These are phyloP conservation scores for Colletotrichum coccodes DNA, from an alignment of 2,329 filamentous ascomycete species.

Conservation along the genomic window DNA sequence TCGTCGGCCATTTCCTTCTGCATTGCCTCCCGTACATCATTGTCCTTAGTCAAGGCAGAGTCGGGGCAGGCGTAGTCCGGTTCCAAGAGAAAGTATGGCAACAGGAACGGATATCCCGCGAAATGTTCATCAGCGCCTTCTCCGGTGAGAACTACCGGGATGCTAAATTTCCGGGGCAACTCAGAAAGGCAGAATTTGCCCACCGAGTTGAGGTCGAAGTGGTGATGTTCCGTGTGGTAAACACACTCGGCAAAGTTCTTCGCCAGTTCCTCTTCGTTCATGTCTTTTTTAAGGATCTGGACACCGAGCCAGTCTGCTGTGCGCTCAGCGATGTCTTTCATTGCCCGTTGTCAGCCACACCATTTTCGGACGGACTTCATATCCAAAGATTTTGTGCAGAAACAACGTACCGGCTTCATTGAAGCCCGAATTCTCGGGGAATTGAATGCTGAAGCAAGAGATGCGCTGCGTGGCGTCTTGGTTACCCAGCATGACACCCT, in stretches of 20 bases:
- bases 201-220: slow-evolving; percentile 61
- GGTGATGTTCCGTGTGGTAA: slow-evolving; percentile 45
- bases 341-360: neutral
- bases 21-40: slow-evolving; percentile 6
- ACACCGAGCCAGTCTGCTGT: slow-evolving; percentile 46
- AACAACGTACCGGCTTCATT: slow-evolving; percentile 55
- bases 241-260: slow-evolving; percentile 41
- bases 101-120: slow-evolving; percentile 59
- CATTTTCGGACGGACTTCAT: rapidly evolving
- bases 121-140: slow-evolving; percentile 66
- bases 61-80: slow-evolving; percentile 50
- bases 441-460: slow-evolving; percentile 60
- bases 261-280: slow-evolving; percentile 43
- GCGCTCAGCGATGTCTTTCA: slow-evolving; percentile 42
- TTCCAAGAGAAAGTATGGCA: slow-evolving; percentile 59
- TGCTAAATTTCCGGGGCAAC: slow-evolving; percentile 53
- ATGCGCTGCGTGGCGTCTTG: slow-evolving; percentile 38
- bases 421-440: slow-evolving; percentile 57
- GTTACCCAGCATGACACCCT: slow-evolving; percentile 57
- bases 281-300: slow-evolving; percentile 37
- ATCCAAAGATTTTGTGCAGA: too few species aligned
- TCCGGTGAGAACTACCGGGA: slow-evolving; percentile 64
- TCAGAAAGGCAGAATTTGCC: slow-evolving; percentile 61
- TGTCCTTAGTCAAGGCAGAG: slow-evolving; percentile 13
- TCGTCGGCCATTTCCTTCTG: slow-evolving; percentile 14